Conservation (phyloP, 2,329 filamentous ascomycete species). For the Alternaria brassicicola region DNA sequence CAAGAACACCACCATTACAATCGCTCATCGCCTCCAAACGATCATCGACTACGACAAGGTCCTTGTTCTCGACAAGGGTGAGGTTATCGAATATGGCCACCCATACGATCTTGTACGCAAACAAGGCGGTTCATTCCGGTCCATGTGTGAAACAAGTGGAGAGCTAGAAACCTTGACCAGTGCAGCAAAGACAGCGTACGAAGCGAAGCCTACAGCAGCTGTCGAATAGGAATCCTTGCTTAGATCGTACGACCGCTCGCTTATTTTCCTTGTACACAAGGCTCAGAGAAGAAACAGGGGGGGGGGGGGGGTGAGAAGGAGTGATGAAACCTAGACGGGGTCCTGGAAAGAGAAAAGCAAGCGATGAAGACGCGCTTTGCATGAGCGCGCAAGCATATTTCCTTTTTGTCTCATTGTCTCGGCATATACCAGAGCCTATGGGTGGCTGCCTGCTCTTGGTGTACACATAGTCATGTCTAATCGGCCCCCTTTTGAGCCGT, state of each 20-base stretch:
- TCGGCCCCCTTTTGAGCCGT: background rate
- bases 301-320: background rate
- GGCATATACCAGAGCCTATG: background rate
- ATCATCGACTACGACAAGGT: constrained; percentile 99
- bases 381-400: background rate
- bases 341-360: background rate
- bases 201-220: constrained; percentile 3
- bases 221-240: background rate
- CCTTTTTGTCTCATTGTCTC: background rate
- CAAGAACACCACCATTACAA: constrained; percentile 90
- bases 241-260: background rate
- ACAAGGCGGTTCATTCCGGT: constrained; percentile 68
- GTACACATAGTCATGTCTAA: background rate
- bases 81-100: constrained; percentile 87
- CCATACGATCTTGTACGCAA: constrained; percentile 74
- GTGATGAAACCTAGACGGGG: background rate
- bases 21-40: constrained; percentile 92
- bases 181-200: constrained; percentile 60
- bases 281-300: background rate
- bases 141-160: constrained; percentile 73
- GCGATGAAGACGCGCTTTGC: background rate
- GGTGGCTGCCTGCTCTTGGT: background rate
- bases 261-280: background rate
- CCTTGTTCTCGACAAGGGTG: constrained; percentile 86
- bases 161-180: constrained; percentile 61